Evolutionary conservation across 345 rosid species (phyloP), one percentile per base, ranked within the genome.

Genomic region (Erucastrum elatum): DNA sequence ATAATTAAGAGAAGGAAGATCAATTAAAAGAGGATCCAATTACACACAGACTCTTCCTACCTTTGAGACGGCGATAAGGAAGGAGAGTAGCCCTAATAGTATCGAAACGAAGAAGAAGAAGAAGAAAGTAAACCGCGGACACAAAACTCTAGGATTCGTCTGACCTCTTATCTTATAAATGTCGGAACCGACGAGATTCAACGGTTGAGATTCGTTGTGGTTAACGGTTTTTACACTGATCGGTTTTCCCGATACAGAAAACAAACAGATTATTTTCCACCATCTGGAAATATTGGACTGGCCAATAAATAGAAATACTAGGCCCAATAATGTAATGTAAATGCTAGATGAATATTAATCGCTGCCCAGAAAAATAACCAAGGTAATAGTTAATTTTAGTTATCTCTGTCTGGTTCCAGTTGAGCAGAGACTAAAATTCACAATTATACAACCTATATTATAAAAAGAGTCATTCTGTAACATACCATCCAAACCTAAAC

Each of bases 151-250:
- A 13, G 0, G 55, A 3, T 5, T 46, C 55, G 55, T 21, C 21
- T 30, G 4, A 29, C 56, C 74, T 62, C 62, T 58, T 72, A 72
- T 72, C 74, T 66, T 66, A 65, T 78, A 64, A 71, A 58, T 31
- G 35, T 64, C 5, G 53, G 44, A 72, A 65, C 77, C 64, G 72
- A 78, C 73, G 68, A 78, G 13, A 72, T 31, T 72, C 55, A 78
- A 78, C 73, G 82, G 74, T 31, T 0, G 0, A 0, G 77, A 78
- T 78, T 6, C 15, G 39, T 65, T 30, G 16, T 56, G 1, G 26
- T 37, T 5, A 16, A 66, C 77, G 82, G 77, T 72, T 66, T 41
- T 59, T 26, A 39, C 21, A 72, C 55, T 9, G 10, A 60, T 56
- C 61, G 66, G 72, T 65, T 35, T 66, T 72, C 8, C 70, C 72